Conservation (phyloP, 441 rosid species). For the Capsella rubella region DNA sequence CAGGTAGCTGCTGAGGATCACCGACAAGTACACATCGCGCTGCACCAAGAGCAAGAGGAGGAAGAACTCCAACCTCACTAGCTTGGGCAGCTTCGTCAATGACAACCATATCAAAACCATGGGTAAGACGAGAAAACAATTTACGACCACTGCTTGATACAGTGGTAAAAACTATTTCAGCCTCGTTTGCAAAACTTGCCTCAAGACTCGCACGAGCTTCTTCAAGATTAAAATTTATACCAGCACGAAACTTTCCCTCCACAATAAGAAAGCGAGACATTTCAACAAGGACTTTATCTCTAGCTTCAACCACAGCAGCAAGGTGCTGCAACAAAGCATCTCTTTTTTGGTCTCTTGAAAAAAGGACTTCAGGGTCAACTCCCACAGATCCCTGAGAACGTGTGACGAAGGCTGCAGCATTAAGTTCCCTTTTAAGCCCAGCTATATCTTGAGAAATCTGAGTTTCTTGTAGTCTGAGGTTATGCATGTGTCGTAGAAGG, state of each 20-base stretch:
- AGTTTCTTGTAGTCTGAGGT: constrained; percentile 75
- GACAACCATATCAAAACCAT: constrained; percentile 99
- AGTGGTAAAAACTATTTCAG: constrained; percentile 98
- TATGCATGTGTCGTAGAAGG: constrained; percentile 80
- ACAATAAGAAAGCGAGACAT: constrained; percentile 92
- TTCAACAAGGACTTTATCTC: constrained; percentile 94
- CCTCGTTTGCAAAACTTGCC: constrained; percentile 99
- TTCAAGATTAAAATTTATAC: constrained; percentile 83
- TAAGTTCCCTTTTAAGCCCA: constrained; percentile 77
- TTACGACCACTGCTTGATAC: constrained; percentile 99
- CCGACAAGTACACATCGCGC: constrained; percentile 98
- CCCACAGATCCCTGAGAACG: constrained; percentile 98
- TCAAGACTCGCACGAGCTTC: constrained; percentile 96
- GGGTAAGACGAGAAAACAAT: constrained; percentile 94
- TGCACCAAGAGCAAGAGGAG: constrained; percentile 97
- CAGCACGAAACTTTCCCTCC: constrained; percentile 77
- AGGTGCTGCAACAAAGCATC: constrained; percentile 84
- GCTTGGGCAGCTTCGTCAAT: constrained; percentile 99
- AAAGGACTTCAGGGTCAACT: constrained; percentile 88
- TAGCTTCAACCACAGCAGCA: constrained; percentile 89
- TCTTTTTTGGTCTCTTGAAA: constrained; percentile 83
- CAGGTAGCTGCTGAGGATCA: constrained; percentile 99
- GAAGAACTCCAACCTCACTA: constrained; percentile 95
- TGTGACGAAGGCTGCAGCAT: constrained; percentile 69
- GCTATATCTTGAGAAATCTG: constrained; percentile 80